Percentiles rank a stretch among this genome's conserved stretches.
Conservation (phyloP, 192 early-diverging fungal species). For the Dispira parvispora region DNA sequence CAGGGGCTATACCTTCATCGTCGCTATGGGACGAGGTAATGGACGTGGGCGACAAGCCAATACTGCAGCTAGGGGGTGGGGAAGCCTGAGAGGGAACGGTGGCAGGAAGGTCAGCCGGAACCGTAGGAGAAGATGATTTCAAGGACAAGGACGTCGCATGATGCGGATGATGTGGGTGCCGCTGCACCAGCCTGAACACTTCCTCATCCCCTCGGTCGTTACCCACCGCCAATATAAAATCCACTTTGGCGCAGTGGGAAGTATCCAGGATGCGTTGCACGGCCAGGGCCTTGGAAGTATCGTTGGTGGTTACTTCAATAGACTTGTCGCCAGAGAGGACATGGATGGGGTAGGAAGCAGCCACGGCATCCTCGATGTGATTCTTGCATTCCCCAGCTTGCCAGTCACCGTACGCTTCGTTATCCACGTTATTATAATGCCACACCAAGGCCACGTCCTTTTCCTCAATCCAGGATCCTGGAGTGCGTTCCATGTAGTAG, state of each 20-base stretch:
- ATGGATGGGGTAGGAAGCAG: conserved; percentile 49
- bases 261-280: conserved; percentile 38
- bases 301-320: conserved; percentile 54
- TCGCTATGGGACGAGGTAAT: too few species aligned
- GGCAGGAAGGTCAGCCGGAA: background rate
- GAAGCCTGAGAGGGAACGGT: background rate
- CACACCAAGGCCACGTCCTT: conserved; percentile 57
- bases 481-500: conserved; percentile 69
- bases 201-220: conserved; percentile 68
- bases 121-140: background rate
- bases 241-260: conserved; percentile 14
- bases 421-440: conserved; percentile 47
- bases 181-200: conserved; percentile 56
- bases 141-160: background rate
- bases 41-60: too few species aligned
- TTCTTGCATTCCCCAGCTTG: conserved; percentile 74
- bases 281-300: conserved; percentile 47
- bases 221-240: conserved; percentile 55
- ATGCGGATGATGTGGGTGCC: conserved; percentile 13
- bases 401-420: conserved; percentile 45
- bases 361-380: conserved; percentile 56
- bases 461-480: conserved; percentile 57
- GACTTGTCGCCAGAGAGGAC: conserved; percentile 43
- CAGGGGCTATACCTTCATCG: conserved; percentile 3
- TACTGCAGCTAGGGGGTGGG: background rate